Conservation (phyloP, 495 filamentous ascomycete genomes). For the Clohesyomyces aquaticus region DNA sequence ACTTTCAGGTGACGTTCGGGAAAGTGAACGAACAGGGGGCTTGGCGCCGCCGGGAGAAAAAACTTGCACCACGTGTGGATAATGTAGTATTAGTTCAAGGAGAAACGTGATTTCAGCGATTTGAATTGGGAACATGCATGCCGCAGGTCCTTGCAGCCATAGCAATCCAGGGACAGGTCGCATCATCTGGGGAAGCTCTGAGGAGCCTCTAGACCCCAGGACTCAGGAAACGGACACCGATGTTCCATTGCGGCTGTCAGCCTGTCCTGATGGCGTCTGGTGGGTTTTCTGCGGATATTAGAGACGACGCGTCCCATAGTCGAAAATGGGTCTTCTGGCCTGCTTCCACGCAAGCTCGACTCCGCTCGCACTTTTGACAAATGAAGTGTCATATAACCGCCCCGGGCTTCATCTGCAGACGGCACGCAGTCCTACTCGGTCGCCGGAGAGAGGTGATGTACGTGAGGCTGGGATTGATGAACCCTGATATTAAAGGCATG, state of each 20-base stretch:
- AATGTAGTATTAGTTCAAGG: slow-evolving; percentile 25
- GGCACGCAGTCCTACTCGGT: slow-evolving; percentile 4
- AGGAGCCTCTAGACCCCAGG: neutral
- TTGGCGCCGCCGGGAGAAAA: slow-evolving; percentile 24
- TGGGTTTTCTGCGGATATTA: slow-evolving; percentile 22
- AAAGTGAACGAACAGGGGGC: slow-evolving; percentile 23
- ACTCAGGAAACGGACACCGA: neutral
- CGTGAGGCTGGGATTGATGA: slow-evolving; percentile 33
- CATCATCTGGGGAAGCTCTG: slow-evolving; percentile 12
- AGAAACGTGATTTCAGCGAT: slow-evolving; percentile 20
- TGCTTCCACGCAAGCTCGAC: slow-evolving; percentile 29
- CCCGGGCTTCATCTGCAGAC: slow-evolving; percentile 26
- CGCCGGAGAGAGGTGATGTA: slow-evolving; percentile 13
- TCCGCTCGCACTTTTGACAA: slow-evolving; percentile 19
- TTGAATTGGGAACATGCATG: slow-evolving; percentile 19
- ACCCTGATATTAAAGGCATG: slow-evolving; percentile 32
- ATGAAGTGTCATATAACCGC: slow-evolving; percentile 22
- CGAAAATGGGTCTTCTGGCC: slow-evolving; percentile 7
- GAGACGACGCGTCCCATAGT: slow-evolving; percentile 30
- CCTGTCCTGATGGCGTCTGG: neutral
- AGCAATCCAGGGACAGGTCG: slow-evolving; percentile 11
- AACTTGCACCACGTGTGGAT: slow-evolving; percentile 29
- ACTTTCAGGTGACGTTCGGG: slow-evolving; percentile 26
- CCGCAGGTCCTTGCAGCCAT: slow-evolving; percentile 9
- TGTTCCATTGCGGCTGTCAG: slow-evolving; percentile 25